Evolutionary conservation across 345 rosid genomes (phyloP), one percentile per base, ranked within the genome.

Genomic region (Melastoma malabathricum): DNA sequence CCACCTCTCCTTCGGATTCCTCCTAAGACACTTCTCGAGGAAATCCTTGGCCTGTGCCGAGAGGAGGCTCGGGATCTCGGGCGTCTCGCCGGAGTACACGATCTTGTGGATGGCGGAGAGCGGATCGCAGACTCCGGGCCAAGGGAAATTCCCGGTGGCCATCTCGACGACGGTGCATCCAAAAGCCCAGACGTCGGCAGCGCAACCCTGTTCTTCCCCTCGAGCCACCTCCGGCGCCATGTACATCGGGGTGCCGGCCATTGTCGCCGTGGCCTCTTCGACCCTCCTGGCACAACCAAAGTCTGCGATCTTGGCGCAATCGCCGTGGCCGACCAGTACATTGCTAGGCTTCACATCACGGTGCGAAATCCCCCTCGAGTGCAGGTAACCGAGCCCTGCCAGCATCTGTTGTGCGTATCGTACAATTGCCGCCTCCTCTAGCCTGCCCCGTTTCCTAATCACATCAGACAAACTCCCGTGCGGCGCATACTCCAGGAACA

Each of bases 171-270:
- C 59, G 29, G 87, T 77, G 66, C 96, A 87, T 13, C 93, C 96
- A 18, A 81, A n/a, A 18, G 78, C 75, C 93, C 96, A 83, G 1
- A 84, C 45, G 52, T 83, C 96, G 46, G 78, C 59, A 3, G 79
- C n/a, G n/a, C 18, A 52, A 64, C 89, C 84, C 68, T 83, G 93
- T 25, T 70, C 70, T 47, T 81, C 89, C 43, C 93, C 93, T 65
- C 86, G 83, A 61, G 93, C 96, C 73, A 73, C 93, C 77, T 87
- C 89, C 5, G 96, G 93, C 8, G 87, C 82, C 96, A 83, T 87
- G 50, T 76, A 87, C 73, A 72, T 72, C 20, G 87, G 86, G 0
- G 84, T 81, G 44, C 96, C 87, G 18, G 59, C 59, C 15, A 80
- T 65, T 51, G 64, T 53, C 0, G 13, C 69, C 46, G 64, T 57